Evolutionary conservation across 768 basidiomycete species (phyloP).

Genomic region (Mrakia blollopis): DNA sequence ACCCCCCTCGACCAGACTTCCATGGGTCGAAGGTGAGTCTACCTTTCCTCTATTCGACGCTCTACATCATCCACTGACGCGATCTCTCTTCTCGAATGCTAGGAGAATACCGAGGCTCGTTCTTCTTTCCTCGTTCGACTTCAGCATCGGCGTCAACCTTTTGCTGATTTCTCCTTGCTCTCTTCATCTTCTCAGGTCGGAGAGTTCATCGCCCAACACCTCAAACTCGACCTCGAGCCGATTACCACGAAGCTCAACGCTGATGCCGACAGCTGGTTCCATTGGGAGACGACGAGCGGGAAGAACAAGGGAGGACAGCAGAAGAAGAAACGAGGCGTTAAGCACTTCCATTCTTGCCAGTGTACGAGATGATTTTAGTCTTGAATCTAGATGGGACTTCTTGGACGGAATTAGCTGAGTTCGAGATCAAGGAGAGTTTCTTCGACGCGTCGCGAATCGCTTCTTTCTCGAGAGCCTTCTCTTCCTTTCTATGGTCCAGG

Average conservation of each 20-base stretch:
- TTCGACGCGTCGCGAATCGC: too few species aligned
- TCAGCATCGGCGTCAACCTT: not conserved
- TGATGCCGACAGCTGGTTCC: constrained; percentile 12
- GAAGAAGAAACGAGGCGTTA: constrained; percentile 21
- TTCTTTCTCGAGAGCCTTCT: too few species aligned
- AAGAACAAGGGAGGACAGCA: constrained; percentile 23
- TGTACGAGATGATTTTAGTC: not conserved
- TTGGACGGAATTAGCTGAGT: too few species aligned
- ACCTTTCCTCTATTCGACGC: too few species aligned
- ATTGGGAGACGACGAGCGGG: constrained; percentile 20
- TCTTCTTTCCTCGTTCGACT: too few species aligned
- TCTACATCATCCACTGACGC: too few species aligned
- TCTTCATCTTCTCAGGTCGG: constrained; percentile 31
- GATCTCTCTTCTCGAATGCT: too few species aligned
- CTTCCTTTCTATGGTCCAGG: too few species aligned
- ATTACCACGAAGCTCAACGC: constrained; percentile 23
- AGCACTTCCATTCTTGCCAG: constrained; percentile 36
- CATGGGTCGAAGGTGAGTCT: constrained; percentile 30
- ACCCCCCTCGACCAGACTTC: constrained; percentile 32
- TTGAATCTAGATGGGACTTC: constrained; percentile 4
- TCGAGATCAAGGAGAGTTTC: too few species aligned
- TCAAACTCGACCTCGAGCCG: constrained; percentile 31
- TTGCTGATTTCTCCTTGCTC: not conserved
- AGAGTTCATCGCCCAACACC: constrained; percentile 35
- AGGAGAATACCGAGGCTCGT: constrained; percentile 37